Evolutionary conservation across 768 basidiomycete species (phyloP).

Genomic region (Termitomyces sp.): DNA sequence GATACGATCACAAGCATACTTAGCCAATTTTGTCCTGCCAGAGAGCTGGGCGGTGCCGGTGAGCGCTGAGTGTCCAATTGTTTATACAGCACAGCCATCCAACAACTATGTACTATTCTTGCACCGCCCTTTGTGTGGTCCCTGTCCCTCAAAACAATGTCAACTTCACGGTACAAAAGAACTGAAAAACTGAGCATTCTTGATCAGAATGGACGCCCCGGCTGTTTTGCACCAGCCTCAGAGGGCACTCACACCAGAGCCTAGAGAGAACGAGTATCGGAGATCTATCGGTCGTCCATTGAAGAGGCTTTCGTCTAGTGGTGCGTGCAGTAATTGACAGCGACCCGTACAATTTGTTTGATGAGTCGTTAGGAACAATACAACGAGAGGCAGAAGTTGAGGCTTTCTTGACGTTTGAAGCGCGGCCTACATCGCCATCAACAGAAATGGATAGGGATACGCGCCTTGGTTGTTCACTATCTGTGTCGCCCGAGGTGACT

Average conservation of each 20-base stretch:
- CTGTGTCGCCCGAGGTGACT: constrained; percentile 13
- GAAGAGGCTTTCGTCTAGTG: constrained; percentile 55
- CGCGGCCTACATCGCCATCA: constrained; percentile 35
- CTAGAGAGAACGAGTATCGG: not conserved
- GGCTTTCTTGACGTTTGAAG: constrained; percentile 52
- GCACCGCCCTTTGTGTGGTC: not conserved
- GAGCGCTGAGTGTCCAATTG: not conserved
- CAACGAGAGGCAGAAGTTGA: constrained; percentile 61
- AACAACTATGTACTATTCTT: not conserved
- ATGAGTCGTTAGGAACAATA: constrained; percentile 41
- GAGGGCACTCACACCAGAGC: not conserved
- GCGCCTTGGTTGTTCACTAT: constrained; percentile 15
- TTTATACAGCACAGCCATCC: not conserved
- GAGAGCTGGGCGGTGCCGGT: not conserved
- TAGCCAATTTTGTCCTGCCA: not conserved
- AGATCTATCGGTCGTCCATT: constrained; percentile 1
- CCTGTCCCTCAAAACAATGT: not conserved
- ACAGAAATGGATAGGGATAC: constrained; percentile 10
- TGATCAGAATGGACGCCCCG: not conserved
- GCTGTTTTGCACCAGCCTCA: not conserved
- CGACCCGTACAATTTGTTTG: not conserved
- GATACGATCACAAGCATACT: too few species aligned
- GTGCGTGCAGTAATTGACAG: constrained; percentile 27
- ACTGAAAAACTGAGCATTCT: not conserved
- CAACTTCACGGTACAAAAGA: not conserved